Conservation (phyloP, 2,329 filamentous ascomycete genomes). For the Harringtonia lauricola region DNA sequence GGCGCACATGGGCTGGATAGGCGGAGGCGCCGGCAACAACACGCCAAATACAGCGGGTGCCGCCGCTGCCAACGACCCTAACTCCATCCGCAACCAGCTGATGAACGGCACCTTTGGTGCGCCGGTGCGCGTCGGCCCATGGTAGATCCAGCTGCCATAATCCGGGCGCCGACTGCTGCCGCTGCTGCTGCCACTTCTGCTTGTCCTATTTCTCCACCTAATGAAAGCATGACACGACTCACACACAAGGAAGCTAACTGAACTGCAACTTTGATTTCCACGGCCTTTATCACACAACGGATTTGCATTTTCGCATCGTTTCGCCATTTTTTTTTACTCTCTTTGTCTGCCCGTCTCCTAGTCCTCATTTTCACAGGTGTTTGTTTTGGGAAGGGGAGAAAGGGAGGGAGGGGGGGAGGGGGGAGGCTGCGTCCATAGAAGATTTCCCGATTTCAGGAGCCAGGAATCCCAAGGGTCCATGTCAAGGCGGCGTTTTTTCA, state of each 20-base stretch:
- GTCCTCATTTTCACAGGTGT: background rate
- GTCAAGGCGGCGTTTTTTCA: too few relatives aligned
- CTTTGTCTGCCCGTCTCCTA: too few relatives aligned
- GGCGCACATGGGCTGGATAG: conserved; percentile 66
- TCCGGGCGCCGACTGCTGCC: too few relatives aligned
- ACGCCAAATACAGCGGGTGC: conserved; percentile 15
- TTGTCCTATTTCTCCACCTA: too few relatives aligned
- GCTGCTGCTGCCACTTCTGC: too few relatives aligned
- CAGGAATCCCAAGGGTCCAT: too few relatives aligned
- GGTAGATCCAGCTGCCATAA: conserved; percentile 29
- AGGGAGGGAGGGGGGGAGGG: too few relatives aligned
- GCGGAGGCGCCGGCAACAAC: conserved; percentile 58
- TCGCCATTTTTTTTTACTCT: background rate
- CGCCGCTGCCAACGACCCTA: conserved; percentile 28
- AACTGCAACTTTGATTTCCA: too few relatives aligned
- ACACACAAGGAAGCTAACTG: too few relatives aligned
- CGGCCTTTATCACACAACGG: too few relatives aligned
- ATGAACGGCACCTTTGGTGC: conserved; percentile 49
- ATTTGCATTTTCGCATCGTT: background rate
- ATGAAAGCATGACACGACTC: too few relatives aligned
- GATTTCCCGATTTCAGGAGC: background rate
- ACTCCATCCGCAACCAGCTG: conserved; percentile 51
- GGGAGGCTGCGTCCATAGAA: background rate
- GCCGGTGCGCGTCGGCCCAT: conserved; percentile 51
- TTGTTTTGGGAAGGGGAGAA: background rate